A percentile compares a stretch with the other conserved stretches of the same genome.
Conservation (phyloP, 495 filamentous ascomycete genomes). For the Gamarada debralockiae region DNA sequence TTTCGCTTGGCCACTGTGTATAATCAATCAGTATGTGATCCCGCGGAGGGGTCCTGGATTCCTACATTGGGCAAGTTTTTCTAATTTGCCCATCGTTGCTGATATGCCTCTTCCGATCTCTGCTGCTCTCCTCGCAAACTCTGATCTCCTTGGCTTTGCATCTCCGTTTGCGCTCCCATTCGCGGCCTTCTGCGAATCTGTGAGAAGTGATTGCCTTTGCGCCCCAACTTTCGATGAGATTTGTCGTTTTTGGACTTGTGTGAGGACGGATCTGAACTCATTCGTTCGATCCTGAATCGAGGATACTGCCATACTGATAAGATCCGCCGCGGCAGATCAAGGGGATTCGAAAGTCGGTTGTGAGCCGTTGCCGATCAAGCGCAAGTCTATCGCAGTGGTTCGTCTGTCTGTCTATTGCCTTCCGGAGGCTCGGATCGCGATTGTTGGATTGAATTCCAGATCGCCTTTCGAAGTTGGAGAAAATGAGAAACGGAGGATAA, state of each 20-base stretch:
- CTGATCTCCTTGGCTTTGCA: slow-evolving; percentile 46
- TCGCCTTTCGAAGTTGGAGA: neutral
- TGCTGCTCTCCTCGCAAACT: slow-evolving; percentile 86
- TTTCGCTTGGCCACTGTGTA: slow-evolving; percentile 83
- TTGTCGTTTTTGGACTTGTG: slow-evolving; percentile 73
- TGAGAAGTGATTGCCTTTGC: slow-evolving; percentile 78
- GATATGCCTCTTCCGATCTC: slow-evolving; percentile 89
- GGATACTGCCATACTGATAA: slow-evolving; percentile 42
- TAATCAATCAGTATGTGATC: slow-evolving; percentile 6
- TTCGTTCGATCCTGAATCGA: slow-evolving; percentile 95
- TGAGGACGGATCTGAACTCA: slow-evolving; percentile 89
- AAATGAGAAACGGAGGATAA: neutral
- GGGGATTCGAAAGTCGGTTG: too few species aligned
- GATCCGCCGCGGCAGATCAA: too few species aligned
- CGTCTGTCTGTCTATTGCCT: slow-evolving; percentile 1
- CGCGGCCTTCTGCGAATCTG: slow-evolving; percentile 64
- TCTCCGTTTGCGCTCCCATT: slow-evolving; percentile 50
- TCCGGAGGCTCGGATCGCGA: slow-evolving; percentile 8
- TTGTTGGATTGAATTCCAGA: neutral
- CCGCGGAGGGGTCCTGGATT: neutral
- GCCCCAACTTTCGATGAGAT: slow-evolving; percentile 64
- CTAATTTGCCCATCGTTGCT: slow-evolving; percentile 88
- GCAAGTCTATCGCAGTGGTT: too few species aligned
- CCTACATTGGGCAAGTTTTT: slow-evolving; percentile 83
- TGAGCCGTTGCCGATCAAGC: too few species aligned